A percentile compares a stretch with the other conserved stretches of the same genome.
These are phyloP conservation scores for Cyberlindnera bimundalis DNA, from an alignment of 805 yeast species.

Conservation along the genomic window DNA sequence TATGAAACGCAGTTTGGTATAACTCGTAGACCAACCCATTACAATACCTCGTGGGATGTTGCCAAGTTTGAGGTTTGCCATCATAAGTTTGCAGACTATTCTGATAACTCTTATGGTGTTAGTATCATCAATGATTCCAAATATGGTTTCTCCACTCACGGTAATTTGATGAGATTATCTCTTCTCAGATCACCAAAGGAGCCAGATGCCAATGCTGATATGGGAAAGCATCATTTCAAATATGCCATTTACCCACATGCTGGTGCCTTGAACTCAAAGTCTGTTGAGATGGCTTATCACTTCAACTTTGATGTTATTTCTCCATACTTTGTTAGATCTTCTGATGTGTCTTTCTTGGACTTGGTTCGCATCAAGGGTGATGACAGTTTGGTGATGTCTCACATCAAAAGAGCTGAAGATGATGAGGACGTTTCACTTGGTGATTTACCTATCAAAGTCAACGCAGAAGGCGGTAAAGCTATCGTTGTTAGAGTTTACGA, in stretches of 20 bases:
- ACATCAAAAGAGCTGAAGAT: slow-evolving; percentile 85
- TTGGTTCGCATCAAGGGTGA: slow-evolving; percentile 44
- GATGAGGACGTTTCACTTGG: slow-evolving; percentile 53
- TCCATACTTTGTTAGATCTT: slow-evolving; percentile 16
- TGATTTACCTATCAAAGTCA: slow-evolving; percentile 38
- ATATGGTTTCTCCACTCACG: slow-evolving; percentile 91
- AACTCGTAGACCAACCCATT: slow-evolving; percentile 91
- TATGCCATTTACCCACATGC: slow-evolving; percentile 83
- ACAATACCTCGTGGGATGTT: slow-evolving; percentile 92
- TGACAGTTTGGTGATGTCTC: slow-evolving; percentile 59
- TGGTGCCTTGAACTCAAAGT: slow-evolving; percentile 59
- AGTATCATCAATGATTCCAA: slow-evolving; percentile 79
- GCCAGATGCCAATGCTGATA: slow-evolving; percentile 93
- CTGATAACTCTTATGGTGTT: slow-evolving; percentile 85
- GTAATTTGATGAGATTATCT: slow-evolving; percentile 85
- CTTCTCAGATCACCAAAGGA: slow-evolving; percentile 87
- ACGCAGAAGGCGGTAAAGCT: slow-evolving; percentile 46
- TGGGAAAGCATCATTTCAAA: slow-evolving; percentile 79
- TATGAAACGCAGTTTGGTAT: slow-evolving; percentile 95
- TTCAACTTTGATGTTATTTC: slow-evolving; percentile 55
- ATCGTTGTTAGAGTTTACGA: slow-evolving; percentile 79
- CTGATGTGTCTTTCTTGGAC: slow-evolving; percentile 28
- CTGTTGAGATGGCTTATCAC: slow-evolving; percentile 73
- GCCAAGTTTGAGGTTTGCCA: slow-evolving; percentile 96
- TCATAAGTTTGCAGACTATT: slow-evolving; percentile 90